Evolutionary conservation across 2,329 filamentous ascomycete genomes (phyloP).

Genomic region (Madurella mycetomatis): DNA sequence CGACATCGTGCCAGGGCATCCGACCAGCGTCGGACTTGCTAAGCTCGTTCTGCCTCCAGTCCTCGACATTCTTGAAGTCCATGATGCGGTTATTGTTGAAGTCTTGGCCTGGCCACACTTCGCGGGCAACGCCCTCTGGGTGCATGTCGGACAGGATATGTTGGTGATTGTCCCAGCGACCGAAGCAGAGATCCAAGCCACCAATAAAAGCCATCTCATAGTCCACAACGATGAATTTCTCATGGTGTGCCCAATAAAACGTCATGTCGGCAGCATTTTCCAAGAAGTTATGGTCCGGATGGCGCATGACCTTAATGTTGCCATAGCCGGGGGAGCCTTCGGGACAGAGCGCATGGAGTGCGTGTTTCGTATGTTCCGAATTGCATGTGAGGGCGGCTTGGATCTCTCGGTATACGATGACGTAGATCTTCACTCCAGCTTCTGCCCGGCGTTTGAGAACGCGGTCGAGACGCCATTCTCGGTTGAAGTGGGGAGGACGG

Average conservation of each 20-base stretch:
- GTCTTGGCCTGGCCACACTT: slow-evolving; percentile 92
- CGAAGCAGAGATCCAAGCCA: slow-evolving; percentile 91
- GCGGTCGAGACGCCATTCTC: slow-evolving; percentile 83
- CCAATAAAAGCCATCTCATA: slow-evolving; percentile 89
- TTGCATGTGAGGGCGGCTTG: slow-evolving; percentile 83
- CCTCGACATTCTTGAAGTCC: slow-evolving; percentile 86
- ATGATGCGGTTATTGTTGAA: slow-evolving; percentile 97
- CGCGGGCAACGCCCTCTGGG: slow-evolving; percentile 72
- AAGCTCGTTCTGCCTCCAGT: slow-evolving; percentile 92
- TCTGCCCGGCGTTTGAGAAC: slow-evolving; percentile 85
- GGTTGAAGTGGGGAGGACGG: slow-evolving; percentile 73
- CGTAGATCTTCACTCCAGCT: slow-evolving; percentile 87
- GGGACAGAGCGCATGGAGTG: slow-evolving; percentile 72
- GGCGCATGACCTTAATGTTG: slow-evolving; percentile 84
- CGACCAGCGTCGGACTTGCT: slow-evolving; percentile 87
- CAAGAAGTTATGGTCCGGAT: slow-evolving; percentile 92
- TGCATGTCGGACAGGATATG: slow-evolving; percentile 85
- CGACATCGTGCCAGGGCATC: slow-evolving; percentile 98
- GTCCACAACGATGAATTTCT: slow-evolving; percentile 95
- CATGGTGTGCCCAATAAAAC: slow-evolving; percentile 96
- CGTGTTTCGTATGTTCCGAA: slow-evolving; percentile 87
- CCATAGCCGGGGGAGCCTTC: slow-evolving; percentile 76
- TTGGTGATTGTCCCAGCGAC: slow-evolving; percentile 84
- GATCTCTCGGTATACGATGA: slow-evolving; percentile 89
- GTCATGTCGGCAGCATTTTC: slow-evolving; percentile 95